Conservation (phyloP, 2,329 filamentous ascomycete genomes). For the Chrysoporthe austroafricana region DNA sequence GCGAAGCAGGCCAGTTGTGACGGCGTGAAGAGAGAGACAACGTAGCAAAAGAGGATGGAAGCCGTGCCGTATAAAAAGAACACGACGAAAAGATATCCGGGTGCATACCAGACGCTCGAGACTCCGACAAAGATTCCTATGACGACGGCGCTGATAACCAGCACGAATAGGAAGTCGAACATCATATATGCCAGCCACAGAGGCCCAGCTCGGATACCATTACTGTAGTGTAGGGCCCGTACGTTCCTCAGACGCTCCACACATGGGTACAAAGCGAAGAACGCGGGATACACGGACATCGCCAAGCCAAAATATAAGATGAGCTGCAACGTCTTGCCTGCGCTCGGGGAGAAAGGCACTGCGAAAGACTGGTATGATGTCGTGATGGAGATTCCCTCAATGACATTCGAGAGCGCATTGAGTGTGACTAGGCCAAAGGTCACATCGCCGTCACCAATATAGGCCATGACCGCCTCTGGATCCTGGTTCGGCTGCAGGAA, state of each 20-base stretch:
- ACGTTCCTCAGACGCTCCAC: conserved; percentile 79
- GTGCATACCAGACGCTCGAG: conserved; percentile 72
- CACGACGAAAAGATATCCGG: conserved; percentile 81
- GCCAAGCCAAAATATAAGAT: conserved; percentile 82
- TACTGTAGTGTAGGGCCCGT: conserved; percentile 85
- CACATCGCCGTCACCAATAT: conserved; percentile 21
- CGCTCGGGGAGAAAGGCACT: conserved; percentile 68
- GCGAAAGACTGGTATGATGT: conserved; percentile 78
- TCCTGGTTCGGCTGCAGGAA: conserved; percentile 56
- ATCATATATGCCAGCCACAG: conserved; percentile 82
- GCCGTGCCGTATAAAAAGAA: conserved; percentile 81
- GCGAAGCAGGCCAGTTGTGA: conserved; percentile 47
- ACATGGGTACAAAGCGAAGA: conserved; percentile 90
- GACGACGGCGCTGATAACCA: conserved; percentile 67
- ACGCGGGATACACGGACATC: conserved; percentile 77
- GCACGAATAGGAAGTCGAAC: conserved; percentile 79
- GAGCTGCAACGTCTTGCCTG: conserved; percentile 76
- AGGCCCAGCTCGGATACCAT: conserved; percentile 80
- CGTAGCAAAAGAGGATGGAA: conserved; percentile 76
- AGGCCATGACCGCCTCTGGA: conserved; percentile 23
- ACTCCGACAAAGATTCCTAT: conserved; percentile 65
- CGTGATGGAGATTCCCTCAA: conserved; percentile 70
- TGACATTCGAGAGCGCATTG: conserved; percentile 57
- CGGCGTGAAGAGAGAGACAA: conserved; percentile 71
- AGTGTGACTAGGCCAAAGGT: conserved; percentile 22